Evolutionary conservation across 768 basidiomycete species (phyloP).

Genomic region (Ephemerocybe angulata): DNA sequence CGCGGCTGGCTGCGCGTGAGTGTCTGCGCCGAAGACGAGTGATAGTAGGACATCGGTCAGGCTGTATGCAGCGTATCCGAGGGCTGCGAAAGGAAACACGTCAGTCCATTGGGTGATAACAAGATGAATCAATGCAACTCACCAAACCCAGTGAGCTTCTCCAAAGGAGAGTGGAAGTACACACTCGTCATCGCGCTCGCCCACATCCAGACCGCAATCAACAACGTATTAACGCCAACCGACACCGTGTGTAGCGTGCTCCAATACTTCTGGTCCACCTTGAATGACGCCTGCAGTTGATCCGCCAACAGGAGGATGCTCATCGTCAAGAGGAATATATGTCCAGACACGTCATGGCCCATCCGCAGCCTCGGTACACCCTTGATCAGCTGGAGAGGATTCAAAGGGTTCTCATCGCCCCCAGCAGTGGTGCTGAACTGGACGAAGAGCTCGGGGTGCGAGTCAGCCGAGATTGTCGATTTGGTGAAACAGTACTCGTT

Average conservation of each 20-base stretch:
- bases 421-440: slow-evolving; percentile 1
- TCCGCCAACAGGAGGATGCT: slow-evolving; percentile 73
- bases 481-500: slow-evolving; percentile 52
- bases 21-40: not conserved
- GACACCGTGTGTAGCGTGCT: slow-evolving; percentile 45
- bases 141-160: slow-evolving; percentile 87
- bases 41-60: not conserved
- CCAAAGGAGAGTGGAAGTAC: slow-evolving; percentile 86
- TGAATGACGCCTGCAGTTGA: slow-evolving; percentile 61
- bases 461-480: slow-evolving; percentile 48
- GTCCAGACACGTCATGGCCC: slow-evolving; percentile 94
- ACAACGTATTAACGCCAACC: slow-evolving; percentile 37
- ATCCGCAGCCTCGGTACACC: slow-evolving; percentile 59
- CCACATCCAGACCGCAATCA: slow-evolving; percentile 67
- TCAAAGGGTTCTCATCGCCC: not conserved
- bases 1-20: not conserved
- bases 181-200: slow-evolving; percentile 78
- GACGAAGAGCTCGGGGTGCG: slow-evolving; percentile 65
- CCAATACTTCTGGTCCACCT: slow-evolving; percentile 30
- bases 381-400: not conserved
- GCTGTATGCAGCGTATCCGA: not conserved
- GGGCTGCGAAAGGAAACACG: not conserved
- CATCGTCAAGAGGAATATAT: slow-evolving; percentile 86
- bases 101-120: not conserved
- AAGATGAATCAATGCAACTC: slow-evolving; percentile 28